Evolutionary conservation across 306 rosid genomes (phyloP), one percentile per base, ranked within the genome.

Genomic region (Fragaria ananassa): DNA sequence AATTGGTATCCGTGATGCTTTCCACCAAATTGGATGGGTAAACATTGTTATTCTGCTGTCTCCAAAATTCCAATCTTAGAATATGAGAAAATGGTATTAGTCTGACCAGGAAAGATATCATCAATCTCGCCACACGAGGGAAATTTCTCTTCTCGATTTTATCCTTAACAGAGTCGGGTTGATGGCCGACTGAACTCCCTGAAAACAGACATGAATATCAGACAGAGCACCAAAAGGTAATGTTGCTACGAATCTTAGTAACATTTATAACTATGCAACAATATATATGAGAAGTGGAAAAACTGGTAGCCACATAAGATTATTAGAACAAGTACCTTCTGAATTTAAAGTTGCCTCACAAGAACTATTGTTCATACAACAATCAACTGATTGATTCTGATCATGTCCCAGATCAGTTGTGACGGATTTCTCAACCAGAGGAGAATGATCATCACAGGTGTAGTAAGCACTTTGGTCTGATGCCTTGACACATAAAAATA

Each of bases 361-460:
- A 68, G 68, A 74, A 79, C 76, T 9, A 86, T 70, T 85, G 46
- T 57, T 74, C 70, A 49, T 31, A 39, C 78, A 74, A 41, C 65
- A 81, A 79, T 69, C 75, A 81, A 75, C 70, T 4, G 82, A 80
- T 53, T 70, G 87, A 78, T 82, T 80, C 18, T 5, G 85, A 71
- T 73, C 50, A 79, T 18, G 64, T 57, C 31, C 60, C 80, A 53
- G 82, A 63, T 72, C 85, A 74, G 74, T 81, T 79, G 80, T 72
- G 14, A 76, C 19, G 11, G 74, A 81, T 51, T 84, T 72, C 79
- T 85, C 85, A 34, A 72, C 79, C n/a, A 76, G 31, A 71, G 78
- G 78, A 77, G 85, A 74, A 66, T 82, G 78, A 79, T 94, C 97
- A 62, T 92, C 96, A 82, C 97, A 91, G 79, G 93, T 92, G 81